Evolutionary conservation across 2,329 filamentous ascomycete species (phyloP), one percentile per base, ranked within the genome.

Genomic region (Curvularia verruculosa): DNA sequence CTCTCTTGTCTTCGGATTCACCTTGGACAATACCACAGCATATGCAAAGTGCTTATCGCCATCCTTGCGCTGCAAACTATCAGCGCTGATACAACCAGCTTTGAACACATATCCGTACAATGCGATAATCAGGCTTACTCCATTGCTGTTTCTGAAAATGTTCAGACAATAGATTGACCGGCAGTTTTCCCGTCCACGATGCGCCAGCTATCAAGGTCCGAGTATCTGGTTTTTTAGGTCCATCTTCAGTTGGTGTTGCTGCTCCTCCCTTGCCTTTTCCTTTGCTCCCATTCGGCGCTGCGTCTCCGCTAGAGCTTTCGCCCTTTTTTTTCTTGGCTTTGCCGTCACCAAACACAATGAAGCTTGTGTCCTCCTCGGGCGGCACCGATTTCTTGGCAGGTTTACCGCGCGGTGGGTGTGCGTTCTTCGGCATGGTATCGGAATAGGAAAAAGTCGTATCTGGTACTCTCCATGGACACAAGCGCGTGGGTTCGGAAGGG

Each of bases 161-260:
- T 81, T 98, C 95, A 34, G 90, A 91, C 62, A 98, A 85, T 69
- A 98, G 84, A 73, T 96, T 97, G 63, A 97, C 90, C 1, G 95
- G 95, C 29, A 99, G 81, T 76, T 99, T 99, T 39, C 95, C 95
- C 0, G 95, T 99, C 95, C 95, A 99, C 66, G 92, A 97, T 56
- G 92, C 87, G 47, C 95, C 95, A 40, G 92, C 95, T 71, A 99
- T 96, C 64, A 99, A 81, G 67, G 96, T 91, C 76, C 85, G 80
- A 21, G 84, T 84, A 47, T 85, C 82, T 39, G 85, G 85, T 66
- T 84, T 86, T 74, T 86, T 87, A n/a, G 80, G 81, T 6, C 74
- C 77, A 47, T 79, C 75, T 49, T 75, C 75, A 26, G 69, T 29
- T 29, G 28, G 49, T 31, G 63, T 64, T 12, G 60, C 67, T 36